Evolutionary conservation across 2,329 filamentous ascomycete species (phyloP).

Genomic region (Lasiodiplodia sp.): DNA sequence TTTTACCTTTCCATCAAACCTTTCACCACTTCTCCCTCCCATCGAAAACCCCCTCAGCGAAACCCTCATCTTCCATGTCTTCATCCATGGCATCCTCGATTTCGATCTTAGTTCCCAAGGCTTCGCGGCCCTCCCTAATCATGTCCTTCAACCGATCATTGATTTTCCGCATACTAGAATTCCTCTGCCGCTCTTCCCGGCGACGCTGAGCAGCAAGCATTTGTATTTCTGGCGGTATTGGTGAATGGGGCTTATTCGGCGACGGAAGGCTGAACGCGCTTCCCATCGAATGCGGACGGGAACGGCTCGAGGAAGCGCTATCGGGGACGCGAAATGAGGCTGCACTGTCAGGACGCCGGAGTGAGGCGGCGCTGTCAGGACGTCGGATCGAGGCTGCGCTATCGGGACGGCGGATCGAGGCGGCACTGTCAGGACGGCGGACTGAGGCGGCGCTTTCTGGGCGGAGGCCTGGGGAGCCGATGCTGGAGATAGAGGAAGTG

Average conservation of each 20-base stretch:
- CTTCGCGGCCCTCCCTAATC: constrained; percentile 88
- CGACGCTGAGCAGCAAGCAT: constrained; percentile 74
- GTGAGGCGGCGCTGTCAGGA: not conserved
- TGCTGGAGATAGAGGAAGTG: constrained; percentile 30
- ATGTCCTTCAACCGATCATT: constrained; percentile 82
- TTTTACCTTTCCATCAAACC: not conserved
- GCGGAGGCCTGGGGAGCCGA: constrained; percentile 28
- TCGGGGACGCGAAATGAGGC: not conserved
- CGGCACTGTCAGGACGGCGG: constrained; percentile 19
- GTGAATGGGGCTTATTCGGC: constrained; percentile 37
- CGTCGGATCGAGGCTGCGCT: constrained; percentile 10
- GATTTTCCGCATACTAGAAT: constrained; percentile 79
- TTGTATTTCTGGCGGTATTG: constrained; percentile 70
- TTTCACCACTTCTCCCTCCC: constrained; percentile 28
- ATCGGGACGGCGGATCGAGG: constrained; percentile 12
- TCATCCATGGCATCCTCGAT: constrained; percentile 42
- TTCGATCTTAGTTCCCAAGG: constrained; percentile 66
- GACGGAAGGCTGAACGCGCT: constrained; percentile 25
- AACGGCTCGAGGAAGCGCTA: constrained; percentile 7
- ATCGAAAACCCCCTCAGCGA: constrained; percentile 35
- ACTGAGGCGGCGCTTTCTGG: constrained; percentile 27
- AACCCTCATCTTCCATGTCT: constrained; percentile 41
- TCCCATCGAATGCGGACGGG: constrained; percentile 21
- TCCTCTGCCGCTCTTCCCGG: constrained; percentile 77
- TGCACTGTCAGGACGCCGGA: not conserved